These are phyloP conservation scores for Amphichorda felina DNA, from an alignment of 2,329 filamentous ascomycete genomes.

Conservation along the genomic window DNA sequence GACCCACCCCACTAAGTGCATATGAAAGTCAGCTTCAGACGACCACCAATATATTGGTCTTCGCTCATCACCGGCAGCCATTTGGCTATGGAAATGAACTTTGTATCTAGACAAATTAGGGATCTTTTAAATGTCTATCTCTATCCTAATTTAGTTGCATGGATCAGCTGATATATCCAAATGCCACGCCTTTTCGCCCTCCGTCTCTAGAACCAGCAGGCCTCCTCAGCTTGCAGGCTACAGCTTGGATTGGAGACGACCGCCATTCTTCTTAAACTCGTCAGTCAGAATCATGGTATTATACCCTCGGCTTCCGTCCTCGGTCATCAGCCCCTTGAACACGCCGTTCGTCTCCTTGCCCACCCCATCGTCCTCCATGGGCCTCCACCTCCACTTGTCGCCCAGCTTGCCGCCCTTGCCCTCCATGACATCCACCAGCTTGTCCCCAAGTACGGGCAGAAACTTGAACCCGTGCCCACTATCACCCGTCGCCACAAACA, in stretches of 20 bases:
- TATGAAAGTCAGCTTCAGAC: no score
- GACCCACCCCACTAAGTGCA: background rate
- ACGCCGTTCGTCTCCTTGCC: conserved; percentile 20
- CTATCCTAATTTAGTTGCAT: no score
- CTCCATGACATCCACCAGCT: conserved; percentile 44
- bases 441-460: conserved; percentile 52
- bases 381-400: conserved; percentile 53
- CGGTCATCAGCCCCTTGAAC: conserved; percentile 29
- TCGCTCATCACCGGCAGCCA: no score
- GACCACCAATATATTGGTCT: no score
- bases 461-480: conserved; percentile 61
- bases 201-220: no score
- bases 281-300: conserved; percentile 32
- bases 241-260: no score
- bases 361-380: conserved; percentile 26
- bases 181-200: no score
- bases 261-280: conserved; percentile 17
- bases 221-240: no score
- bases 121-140: no score
- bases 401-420: conserved; percentile 36
- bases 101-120: no score
- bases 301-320: conserved; percentile 42
- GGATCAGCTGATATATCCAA: no score
- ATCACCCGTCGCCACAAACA: conserved; percentile 52
- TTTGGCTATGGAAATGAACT: no score